A percentile compares a stretch with the other conserved stretches of the same genome.
phyloP scores from a whole-genome alignment of 2,329 filamentous ascomycete genomes.

The Gyromitra esculenta region DNA sequence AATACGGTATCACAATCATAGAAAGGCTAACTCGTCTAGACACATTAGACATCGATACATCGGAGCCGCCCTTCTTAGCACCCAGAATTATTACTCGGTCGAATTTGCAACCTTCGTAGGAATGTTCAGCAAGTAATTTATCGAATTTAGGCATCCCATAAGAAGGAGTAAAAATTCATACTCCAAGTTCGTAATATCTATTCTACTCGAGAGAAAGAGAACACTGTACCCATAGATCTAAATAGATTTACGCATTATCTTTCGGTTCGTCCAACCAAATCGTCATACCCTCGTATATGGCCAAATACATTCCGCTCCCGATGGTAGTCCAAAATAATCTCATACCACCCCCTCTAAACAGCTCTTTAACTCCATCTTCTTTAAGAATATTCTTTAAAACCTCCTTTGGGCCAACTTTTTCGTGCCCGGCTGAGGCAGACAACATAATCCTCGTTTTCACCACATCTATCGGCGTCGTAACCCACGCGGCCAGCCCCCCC shows the following conservation, averaged over 20 bases:
- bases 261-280: conserved; percentile 67
- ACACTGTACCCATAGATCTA: neutral
- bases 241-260: neutral
- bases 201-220: no score
- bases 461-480: conserved; percentile 89
- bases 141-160: no score
- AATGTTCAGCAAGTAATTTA: no score
- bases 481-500: conserved; percentile 76
- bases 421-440: conserved; percentile 63
- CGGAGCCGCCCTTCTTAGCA: no score
- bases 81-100: no score
- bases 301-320: conserved; percentile 79
- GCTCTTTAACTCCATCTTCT: conserved; percentile 74
- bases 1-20: no score
- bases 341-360: conserved; percentile 80
- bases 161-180: no score
- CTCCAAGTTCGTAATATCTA: no score
- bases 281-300: conserved; percentile 83
- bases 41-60: no score
- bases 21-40: no score
- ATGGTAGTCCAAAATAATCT: conserved; percentile 62
- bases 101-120: no score
- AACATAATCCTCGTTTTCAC: conserved; percentile 92
- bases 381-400: conserved; percentile 73
- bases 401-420: conserved; percentile 64